A percentile compares a stretch with the other conserved stretches of the same genome.
These are phyloP conservation scores for Leptomonas pyrrhocoris DNA, from an alignment of 208 protist genomes.

Conservation along the genomic window DNA sequence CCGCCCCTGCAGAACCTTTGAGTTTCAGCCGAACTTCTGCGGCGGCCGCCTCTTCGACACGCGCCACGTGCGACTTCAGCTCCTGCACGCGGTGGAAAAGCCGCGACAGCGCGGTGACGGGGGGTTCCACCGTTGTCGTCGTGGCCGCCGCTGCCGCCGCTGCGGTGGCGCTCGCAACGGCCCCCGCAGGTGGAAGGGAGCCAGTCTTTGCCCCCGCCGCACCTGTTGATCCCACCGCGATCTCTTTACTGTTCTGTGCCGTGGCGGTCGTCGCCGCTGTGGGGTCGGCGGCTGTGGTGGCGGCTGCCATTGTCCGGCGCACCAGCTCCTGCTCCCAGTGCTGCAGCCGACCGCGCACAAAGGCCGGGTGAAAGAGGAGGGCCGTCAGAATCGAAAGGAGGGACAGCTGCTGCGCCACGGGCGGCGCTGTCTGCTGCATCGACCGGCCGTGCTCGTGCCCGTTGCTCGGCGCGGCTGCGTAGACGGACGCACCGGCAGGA, in stretches of 20 bases:
- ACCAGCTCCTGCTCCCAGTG: slow-evolving; percentile 27
- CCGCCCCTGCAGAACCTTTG: neutral
- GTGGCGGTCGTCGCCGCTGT: neutral
- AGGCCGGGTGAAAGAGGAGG: slow-evolving; percentile 30
- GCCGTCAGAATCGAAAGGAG: slow-evolving; percentile 25
- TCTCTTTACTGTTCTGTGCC: too few relatives aligned
- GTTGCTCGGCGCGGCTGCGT: neutral
- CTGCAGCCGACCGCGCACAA: slow-evolving; percentile 23
- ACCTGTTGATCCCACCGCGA: neutral
- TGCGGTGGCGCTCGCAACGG: neutral
- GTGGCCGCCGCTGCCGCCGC: neutral
- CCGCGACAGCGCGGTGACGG: slow-evolving; percentile 12
- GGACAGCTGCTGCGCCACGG: slow-evolving; percentile 16
- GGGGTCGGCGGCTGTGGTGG: slow-evolving; percentile 4
- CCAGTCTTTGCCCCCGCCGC: neutral
- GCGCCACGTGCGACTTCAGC: slow-evolving; percentile 25
- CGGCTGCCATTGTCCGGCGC: slow-evolving; percentile 7
- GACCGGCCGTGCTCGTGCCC: neutral
- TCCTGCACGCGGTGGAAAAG: slow-evolving; percentile 39
- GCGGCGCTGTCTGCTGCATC: neutral
- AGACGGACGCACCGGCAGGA: neutral
- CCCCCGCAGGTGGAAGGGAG: neutral
- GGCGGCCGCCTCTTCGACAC: slow-evolving; percentile 16
- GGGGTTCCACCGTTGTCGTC: neutral
- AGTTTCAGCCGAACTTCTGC: neutral